phyloP scores from a whole-genome alignment of 257 asterid genomes.

The Solanum clarkiae region DNA sequence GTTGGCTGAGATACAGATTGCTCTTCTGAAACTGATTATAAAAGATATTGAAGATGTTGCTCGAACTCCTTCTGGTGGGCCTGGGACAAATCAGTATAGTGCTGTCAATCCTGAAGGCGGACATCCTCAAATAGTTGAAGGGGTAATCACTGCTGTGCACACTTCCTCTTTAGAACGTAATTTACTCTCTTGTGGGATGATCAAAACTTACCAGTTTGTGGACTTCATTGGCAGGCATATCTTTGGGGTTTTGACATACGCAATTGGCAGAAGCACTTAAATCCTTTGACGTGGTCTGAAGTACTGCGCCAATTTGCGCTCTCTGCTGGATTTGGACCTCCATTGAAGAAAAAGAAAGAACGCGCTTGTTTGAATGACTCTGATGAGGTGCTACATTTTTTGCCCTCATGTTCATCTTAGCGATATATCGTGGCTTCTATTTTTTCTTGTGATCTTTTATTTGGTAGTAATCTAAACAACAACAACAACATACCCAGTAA shows the following conservation, averaged over 20 bases:
- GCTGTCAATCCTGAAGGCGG: conserved; percentile 98
- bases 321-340: conserved; percentile 95
- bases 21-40: conserved; percentile 64
- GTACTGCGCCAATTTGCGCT: conserved; percentile 85
- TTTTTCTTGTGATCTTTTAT: background rate
- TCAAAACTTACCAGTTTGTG: background rate
- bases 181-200: background rate
- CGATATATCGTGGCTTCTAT: background rate
- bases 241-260: conserved; percentile 94
- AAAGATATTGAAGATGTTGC: conserved; percentile 97
- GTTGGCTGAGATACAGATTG: conserved; percentile 73
- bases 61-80: conserved; percentile 95
- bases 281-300: conserved; percentile 94
- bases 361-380: conserved; percentile 36
- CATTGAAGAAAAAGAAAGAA: conserved; percentile 64
- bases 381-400: conserved; percentile 45
- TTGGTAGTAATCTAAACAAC: background rate
- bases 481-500: too few species aligned
- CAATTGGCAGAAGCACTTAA: conserved; percentile 83
- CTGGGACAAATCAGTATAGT: conserved; percentile 95
- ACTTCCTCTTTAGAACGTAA: background rate
- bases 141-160: conserved; percentile 45
- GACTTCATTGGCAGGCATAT: conserved; percentile 54
- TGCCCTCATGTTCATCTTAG: background rate
- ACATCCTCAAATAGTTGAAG: conserved; percentile 93